Percentiles rank a stretch among this genome's conserved stretches.
phyloP scores from a whole-genome alignment of 1,139 yeast genomes.

The Magnusiomyces suaveolens region DNA sequence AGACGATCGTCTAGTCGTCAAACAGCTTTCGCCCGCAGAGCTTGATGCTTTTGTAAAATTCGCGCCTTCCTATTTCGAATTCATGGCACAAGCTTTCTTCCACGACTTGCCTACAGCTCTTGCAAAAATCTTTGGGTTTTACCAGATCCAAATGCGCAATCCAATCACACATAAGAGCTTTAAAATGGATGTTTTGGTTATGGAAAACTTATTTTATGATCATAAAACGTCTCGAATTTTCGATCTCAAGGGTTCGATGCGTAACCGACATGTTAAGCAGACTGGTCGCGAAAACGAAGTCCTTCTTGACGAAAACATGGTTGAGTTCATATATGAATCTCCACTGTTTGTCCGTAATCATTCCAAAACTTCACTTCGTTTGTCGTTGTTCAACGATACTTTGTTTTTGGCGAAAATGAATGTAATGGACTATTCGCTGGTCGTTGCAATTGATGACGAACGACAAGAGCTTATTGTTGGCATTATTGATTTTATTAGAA shows the following conservation, averaged over 20 bases:
- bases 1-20: constrained; percentile 82
- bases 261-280: constrained; percentile 92
- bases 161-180: constrained; percentile 64
- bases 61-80: constrained; percentile 94
- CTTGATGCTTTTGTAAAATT: constrained; percentile 88
- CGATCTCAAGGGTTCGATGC: constrained; percentile 95
- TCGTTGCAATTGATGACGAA: constrained; percentile 77
- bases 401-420: constrained; percentile 92
- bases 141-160: constrained; percentile 81
- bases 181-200: constrained; percentile 83
- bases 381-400: constrained; percentile 92
- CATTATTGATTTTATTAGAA: constrained; percentile 87
- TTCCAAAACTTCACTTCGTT: constrained; percentile 72
- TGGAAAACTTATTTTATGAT: constrained; percentile 91
- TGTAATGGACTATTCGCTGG: constrained; percentile 96
- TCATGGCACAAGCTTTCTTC: constrained; percentile 89
- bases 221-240: constrained; percentile 76
- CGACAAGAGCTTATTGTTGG: constrained; percentile 74
- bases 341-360: constrained; percentile 92
- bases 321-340: constrained; percentile 90
- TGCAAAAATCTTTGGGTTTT: constrained; percentile 92
- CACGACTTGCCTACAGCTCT: constrained; percentile 90
- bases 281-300: constrained; percentile 96
- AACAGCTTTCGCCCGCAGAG: constrained; percentile 81
- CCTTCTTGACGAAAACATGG: constrained; percentile 92